These are phyloP conservation scores for Farysia itapuensis DNA, from an alignment of 1,284 basidiomycete genomes.

Conservation along the genomic window DNA sequence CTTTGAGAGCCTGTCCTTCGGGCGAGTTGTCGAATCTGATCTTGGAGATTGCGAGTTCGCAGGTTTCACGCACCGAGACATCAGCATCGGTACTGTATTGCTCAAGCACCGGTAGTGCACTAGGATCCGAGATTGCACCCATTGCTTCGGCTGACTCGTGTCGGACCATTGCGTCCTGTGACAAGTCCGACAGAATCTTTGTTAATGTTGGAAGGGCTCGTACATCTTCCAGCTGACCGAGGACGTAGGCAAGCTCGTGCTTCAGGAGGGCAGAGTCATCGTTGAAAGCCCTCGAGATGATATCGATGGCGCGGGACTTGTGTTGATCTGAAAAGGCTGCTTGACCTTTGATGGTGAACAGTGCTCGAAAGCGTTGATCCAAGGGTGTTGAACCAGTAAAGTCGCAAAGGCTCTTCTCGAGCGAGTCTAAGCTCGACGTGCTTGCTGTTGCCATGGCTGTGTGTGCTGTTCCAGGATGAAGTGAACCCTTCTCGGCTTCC, in stretches of 20 bases:
- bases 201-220: conserved; percentile 79
- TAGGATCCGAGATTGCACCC: conserved; percentile 80
- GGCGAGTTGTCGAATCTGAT: conserved; percentile 81
- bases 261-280: conserved; percentile 90
- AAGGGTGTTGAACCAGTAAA: conserved; percentile 71
- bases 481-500: too few species aligned
- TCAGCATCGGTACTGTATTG: conserved; percentile 75
- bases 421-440: conserved; percentile 31
- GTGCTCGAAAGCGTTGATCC: conserved; percentile 84
- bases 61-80: conserved; percentile 88
- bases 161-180: conserved; percentile 93
- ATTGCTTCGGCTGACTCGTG: conserved; percentile 99
- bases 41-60: conserved; percentile 93
- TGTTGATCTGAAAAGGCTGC: conserved; percentile 54
- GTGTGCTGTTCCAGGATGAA: too few species aligned
- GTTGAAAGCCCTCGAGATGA: conserved; percentile 82
- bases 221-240: conserved; percentile 82
- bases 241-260: conserved; percentile 95
- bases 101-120: conserved; percentile 72
- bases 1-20: conserved; percentile 48
- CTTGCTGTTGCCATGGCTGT: conserved; percentile 19
- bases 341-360: conserved; percentile 90
- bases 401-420: conserved; percentile 46
- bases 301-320: conserved; percentile 68
- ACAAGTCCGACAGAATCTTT: conserved; percentile 70